Evolutionary conservation across 2,329 filamentous ascomycete genomes (phyloP).

Genomic region (Elsinoe fawcettii): DNA sequence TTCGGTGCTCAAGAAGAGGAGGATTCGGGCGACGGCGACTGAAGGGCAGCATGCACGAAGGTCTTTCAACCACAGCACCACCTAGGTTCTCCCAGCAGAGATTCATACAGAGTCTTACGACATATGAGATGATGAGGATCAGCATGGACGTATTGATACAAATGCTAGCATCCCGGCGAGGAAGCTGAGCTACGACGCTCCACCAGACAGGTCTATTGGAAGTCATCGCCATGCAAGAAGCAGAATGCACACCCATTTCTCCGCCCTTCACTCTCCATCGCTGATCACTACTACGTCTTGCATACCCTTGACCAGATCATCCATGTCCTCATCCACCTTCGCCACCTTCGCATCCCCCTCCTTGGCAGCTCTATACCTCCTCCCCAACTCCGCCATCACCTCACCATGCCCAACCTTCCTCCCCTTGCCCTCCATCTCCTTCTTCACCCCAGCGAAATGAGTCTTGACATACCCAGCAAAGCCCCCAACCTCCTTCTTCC

Average conservation of each 20-base stretch:
- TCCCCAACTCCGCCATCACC: conserved; percentile 60
- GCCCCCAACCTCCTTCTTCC: conserved; percentile 34
- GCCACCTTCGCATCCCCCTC: conserved; percentile 20
- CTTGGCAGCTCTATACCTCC: conserved; percentile 51
- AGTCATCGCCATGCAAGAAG: neutral
- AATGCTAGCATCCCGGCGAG: neutral
- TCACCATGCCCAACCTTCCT: conserved; percentile 52
- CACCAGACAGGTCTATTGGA: neutral
- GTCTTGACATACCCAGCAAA: conserved; percentile 58
- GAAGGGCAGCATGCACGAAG: neutral
- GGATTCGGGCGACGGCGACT: neutral
- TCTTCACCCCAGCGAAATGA: conserved; percentile 56
- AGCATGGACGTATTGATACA: neutral
- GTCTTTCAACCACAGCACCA: neutral
- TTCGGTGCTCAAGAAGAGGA: neutral
- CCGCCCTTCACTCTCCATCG: conserved; percentile 18
- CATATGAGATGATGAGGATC: neutral
- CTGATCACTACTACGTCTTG: conserved; percentile 20
- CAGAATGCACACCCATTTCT: no score
- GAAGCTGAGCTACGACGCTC: neutral
- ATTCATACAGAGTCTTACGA: no score
- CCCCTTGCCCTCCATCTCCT: conserved; percentile 39
- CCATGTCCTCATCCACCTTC: conserved; percentile 15
- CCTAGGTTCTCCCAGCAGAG: no score
- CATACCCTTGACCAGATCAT: conserved; percentile 20